Percentiles rank a stretch among this genome's conserved stretches.
Conservation (phyloP, 208 protist species). For the Leptomonas pyrrhocoris region DNA sequence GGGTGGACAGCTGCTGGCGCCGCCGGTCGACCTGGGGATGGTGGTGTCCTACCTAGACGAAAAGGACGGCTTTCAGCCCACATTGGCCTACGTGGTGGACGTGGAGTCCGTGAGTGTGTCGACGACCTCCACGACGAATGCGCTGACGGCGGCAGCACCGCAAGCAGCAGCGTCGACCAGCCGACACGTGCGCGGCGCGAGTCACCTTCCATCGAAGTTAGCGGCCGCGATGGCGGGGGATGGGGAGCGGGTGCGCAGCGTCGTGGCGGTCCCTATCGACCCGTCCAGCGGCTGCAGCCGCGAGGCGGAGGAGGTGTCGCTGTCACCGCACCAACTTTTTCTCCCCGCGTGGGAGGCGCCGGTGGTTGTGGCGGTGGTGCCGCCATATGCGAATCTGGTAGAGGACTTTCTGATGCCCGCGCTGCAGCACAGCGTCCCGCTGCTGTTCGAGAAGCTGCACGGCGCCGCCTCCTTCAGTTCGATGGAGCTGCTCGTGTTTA, state of each 20-base stretch:
- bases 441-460: slow-evolving; percentile 22
- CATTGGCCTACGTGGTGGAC: slow-evolving; percentile 22
- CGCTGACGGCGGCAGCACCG: background rate
- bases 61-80: slow-evolving; percentile 14
- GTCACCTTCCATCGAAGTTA: slow-evolving; percentile 10
- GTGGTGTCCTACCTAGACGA: slow-evolving; percentile 25
- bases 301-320: slow-evolving; percentile 24
- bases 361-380: slow-evolving; percentile 12
- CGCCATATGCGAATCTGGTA: slow-evolving; percentile 30
- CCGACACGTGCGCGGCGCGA: slow-evolving; percentile 24
- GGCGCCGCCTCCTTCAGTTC: slow-evolving; percentile 6
- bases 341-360: slow-evolving; percentile 17
- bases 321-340: slow-evolving; percentile 24
- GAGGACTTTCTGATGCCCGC: slow-evolving; percentile 35
- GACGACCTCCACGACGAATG: background rate
- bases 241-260: slow-evolving; percentile 19
- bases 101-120: slow-evolving; percentile 10
- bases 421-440: slow-evolving; percentile 26
- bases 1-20: slow-evolving; percentile 39
- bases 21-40: slow-evolving; percentile 13
- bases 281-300: background rate
- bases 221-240: slow-evolving; percentile 17
- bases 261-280: slow-evolving; percentile 28
- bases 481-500: slow-evolving; percentile 39
- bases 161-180: background rate